Evolutionary conservation across 768 basidiomycete genomes (phyloP).

Genomic region (Pulveroboletus ravenelii): DNA sequence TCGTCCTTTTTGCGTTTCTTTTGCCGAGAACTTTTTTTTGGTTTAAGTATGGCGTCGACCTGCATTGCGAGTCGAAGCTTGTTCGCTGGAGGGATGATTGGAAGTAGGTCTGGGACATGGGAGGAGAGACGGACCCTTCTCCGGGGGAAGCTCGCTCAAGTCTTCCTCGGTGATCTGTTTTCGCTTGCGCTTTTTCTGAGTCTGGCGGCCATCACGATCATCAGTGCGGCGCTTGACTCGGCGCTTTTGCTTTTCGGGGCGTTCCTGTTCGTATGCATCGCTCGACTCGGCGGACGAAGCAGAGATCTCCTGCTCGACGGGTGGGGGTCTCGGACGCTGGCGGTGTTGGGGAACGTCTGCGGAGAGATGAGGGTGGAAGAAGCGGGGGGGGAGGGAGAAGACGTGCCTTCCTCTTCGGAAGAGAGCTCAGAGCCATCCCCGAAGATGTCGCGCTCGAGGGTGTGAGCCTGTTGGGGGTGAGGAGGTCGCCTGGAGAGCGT

Average conservation of each 20-base stretch:
- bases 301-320: constrained; percentile 33
- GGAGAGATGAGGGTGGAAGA: constrained; percentile 1
- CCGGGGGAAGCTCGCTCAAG: constrained; percentile 64
- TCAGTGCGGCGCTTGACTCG: constrained; percentile 38
- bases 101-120: neutral
- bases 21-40: constrained; percentile 62
- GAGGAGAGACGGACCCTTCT: constrained; percentile 54
- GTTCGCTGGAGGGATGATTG: constrained; percentile 45
- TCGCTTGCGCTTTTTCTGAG: constrained; percentile 54
- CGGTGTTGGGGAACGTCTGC: constrained; percentile 43
- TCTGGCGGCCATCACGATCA: constrained; percentile 34
- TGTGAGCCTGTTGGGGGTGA: constrained; percentile 7
- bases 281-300: constrained; percentile 39
- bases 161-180: constrained; percentile 61
- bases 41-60: constrained; percentile 83
- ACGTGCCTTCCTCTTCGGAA: constrained; percentile 56
- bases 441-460: constrained; percentile 70
- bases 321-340: constrained; percentile 29
- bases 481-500: neutral
- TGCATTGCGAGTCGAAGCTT: constrained; percentile 76
- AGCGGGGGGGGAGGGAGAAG: neutral
- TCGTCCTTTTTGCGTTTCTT: constrained; percentile 73
- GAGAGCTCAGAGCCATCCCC: constrained; percentile 85
- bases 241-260: constrained; percentile 23
- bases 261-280: constrained; percentile 50